Conservation (phyloP, 2,329 filamentous ascomycete genomes). For the Nannizziopsis arthrosporioides region DNA sequence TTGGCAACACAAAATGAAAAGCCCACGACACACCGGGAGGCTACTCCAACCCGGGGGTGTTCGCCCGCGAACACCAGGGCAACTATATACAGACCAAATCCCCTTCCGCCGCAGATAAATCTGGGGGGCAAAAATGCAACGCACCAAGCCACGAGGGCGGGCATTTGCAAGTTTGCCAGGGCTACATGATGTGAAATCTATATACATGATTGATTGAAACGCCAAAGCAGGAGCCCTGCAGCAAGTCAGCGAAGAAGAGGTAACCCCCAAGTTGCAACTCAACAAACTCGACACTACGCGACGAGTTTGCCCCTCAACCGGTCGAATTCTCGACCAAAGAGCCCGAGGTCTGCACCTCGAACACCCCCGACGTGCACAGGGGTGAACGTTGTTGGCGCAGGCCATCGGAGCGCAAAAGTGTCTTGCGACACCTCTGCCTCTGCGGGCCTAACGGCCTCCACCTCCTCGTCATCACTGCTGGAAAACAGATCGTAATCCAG, state of each 20-base stretch:
- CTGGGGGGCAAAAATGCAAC: not conserved
- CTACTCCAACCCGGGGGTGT: slow-evolving; percentile 4
- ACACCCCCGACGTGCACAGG: slow-evolving; percentile 12
- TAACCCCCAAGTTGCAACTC: slow-evolving; percentile 5
- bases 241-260: slow-evolving; percentile 6
- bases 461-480: slow-evolving; percentile 14
- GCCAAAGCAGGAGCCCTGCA: slow-evolving; percentile 2
- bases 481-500: slow-evolving; percentile 25
- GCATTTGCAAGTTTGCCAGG: not conserved
- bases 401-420: slow-evolving; percentile 6
- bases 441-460: slow-evolving; percentile 5
- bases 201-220: not conserved
- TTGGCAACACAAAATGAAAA: slow-evolving; percentile 3
- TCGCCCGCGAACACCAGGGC: slow-evolving; percentile 3
- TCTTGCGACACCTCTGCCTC: slow-evolving; percentile 3
- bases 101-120: slow-evolving; percentile 1
- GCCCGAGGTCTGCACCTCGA: not conserved
- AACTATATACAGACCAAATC: slow-evolving; percentile 8
- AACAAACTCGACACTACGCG: not conserved
- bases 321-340: slow-evolving; percentile 10
- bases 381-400: slow-evolving; percentile 13
- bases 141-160: slow-evolving; percentile 6
- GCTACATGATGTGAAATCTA: slow-evolving; percentile 4
- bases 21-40: slow-evolving; percentile 1
- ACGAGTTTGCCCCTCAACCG: slow-evolving; percentile 3